Evolutionary conservation across 2,329 filamentous ascomycete genomes (phyloP), one percentile per base, ranked within the genome.

Genomic region (Monilinia fructicola): DNA sequence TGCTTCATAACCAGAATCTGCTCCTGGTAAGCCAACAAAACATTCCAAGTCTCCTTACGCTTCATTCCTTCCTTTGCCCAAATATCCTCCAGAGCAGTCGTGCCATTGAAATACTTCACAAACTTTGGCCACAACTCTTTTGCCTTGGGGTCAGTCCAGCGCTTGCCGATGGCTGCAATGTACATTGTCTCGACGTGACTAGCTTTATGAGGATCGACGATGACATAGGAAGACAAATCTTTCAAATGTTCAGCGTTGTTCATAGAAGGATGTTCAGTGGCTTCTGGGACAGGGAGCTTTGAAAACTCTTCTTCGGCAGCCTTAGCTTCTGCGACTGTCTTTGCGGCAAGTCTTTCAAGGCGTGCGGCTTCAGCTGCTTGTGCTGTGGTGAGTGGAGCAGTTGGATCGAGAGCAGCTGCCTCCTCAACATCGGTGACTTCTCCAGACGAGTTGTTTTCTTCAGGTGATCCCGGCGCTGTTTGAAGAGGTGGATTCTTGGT

Each of bases 1-100:
- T 92, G 90, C 63, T 88, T 82, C 60, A 87, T 85, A 71, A 85
- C 85, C 4, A 92, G 76, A 26, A 93, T 75, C 77, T 89, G 85
- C 74, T 91, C 89, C 70, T 85, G 84, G 83, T 89, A 88, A n/a
- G 80, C 79, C 52, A 83, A 84, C 65, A 90, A 77, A 65, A 88
- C 80, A 56, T 85, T 84, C 81, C 90, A 93, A 18, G 92, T 84
- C 72, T 91, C 89, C 79, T 94, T 96, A 66, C 92, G 83, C 81
- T 95, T 96, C 80, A 96, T 84, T 7, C 91, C 90, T 78, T 97
- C 92, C 66, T 90, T 85, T n/a, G 95, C 81, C 1, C 90, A 87
- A 71, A 99, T 90, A 72, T 93, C 88, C 79, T 99, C 95, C 68
- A 98, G 82, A 2, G 93, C 89, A 74, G 90, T 88, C 66, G 84